Conservation (phyloP, 1,284 basidiomycete species). For the Phlebopus sp. region DNA sequence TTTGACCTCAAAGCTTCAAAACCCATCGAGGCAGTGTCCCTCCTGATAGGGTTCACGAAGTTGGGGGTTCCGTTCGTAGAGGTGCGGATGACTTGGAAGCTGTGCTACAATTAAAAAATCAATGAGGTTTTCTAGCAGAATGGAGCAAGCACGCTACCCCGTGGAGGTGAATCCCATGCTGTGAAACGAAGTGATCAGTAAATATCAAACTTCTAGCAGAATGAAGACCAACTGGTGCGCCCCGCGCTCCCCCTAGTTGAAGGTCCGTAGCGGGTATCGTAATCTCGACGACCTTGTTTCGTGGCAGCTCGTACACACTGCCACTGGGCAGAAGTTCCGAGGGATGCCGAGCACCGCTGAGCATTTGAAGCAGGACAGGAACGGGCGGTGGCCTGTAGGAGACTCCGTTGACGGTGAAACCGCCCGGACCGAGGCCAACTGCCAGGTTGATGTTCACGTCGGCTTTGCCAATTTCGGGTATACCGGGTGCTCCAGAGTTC, state of each 20-base stretch:
- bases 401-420: constrained; percentile 37
- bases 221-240: constrained; percentile 34
- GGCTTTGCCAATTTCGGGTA: constrained; percentile 33
- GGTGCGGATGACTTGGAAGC: constrained; percentile 36
- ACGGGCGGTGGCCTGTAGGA: constrained; percentile 38
- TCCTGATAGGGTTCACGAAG: constrained; percentile 30
- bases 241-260: constrained; percentile 26
- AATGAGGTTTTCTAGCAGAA: background rate
- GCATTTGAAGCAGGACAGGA: constrained; percentile 50
- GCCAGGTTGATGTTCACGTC: constrained; percentile 34
- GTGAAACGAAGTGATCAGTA: background rate
- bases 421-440: constrained; percentile 16
- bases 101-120: constrained; percentile 29
- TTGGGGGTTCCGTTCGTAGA: constrained; percentile 27
- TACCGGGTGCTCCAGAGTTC: constrained; percentile 30
- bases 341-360: constrained; percentile 44
- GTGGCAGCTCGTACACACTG: constrained; percentile 44
- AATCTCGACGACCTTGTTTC: constrained; percentile 46
- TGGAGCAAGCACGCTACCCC: constrained; percentile 23
- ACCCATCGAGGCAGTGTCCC: constrained; percentile 34
- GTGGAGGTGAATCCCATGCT: constrained; percentile 37
- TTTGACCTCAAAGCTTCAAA: constrained; percentile 27
- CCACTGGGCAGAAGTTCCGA: constrained; percentile 44
- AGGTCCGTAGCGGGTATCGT: constrained; percentile 32
- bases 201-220: background rate